Conservation (phyloP, 257 asterid genomes). For the Plantago elongata region DNA sequence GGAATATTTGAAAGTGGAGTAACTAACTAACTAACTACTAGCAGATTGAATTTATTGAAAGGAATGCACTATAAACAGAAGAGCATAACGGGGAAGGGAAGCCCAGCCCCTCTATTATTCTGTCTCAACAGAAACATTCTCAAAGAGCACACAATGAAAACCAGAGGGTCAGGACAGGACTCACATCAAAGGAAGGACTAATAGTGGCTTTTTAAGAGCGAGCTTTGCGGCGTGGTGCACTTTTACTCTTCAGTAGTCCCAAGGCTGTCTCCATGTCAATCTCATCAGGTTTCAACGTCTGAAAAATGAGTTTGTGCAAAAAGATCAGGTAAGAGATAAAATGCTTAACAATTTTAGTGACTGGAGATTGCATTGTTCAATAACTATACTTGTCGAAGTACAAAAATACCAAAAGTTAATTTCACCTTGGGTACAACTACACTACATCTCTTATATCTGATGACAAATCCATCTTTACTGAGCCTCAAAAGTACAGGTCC, state of each 20-base stretch:
- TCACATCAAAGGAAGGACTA: too few species aligned
- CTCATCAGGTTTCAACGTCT: slow-evolving; percentile 58
- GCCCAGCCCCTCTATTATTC: too few species aligned
- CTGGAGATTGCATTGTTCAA: neutral
- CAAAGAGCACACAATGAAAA: too few species aligned
- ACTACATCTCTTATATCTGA: slow-evolving; percentile 56
- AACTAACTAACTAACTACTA: too few species aligned
- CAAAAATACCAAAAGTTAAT: slow-evolving; percentile 3
- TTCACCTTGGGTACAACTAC: slow-evolving; percentile 80
- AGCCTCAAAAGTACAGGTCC: slow-evolving; percentile 56
- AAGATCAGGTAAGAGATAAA: slow-evolving; percentile 5
- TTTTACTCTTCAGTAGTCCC: slow-evolving; percentile 45
- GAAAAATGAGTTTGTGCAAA: slow-evolving; percentile 6
- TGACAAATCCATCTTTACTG: slow-evolving; percentile 52
- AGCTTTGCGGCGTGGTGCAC: slow-evolving; percentile 26
- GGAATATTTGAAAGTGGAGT: too few species aligned
- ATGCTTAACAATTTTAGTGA: neutral
- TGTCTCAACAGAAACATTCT: too few species aligned
- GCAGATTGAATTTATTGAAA: too few species aligned
- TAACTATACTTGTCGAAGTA: neutral
- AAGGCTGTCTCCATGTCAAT: slow-evolving; percentile 64
- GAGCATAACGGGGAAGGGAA: too few species aligned
- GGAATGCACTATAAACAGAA: too few species aligned
- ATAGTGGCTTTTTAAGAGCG: too few species aligned
- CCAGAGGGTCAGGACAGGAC: too few species aligned